Evolutionary conservation across 2,329 filamentous ascomycete genomes (phyloP).

Genomic region (Trichoderma sp.): DNA sequence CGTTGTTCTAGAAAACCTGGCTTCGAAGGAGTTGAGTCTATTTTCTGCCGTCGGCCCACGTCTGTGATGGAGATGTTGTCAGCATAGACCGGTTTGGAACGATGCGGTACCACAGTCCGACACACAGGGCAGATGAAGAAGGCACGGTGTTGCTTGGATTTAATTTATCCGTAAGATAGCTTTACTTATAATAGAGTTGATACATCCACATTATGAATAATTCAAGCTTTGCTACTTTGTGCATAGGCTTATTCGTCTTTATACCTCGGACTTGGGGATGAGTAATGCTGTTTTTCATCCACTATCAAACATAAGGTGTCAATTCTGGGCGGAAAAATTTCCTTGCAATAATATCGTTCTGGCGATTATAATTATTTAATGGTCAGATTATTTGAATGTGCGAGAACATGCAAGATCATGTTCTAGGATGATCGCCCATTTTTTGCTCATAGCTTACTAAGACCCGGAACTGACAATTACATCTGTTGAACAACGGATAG

Average conservation of each 20-base stretch:
- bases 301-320: neutral
- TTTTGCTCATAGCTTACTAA: neutral
- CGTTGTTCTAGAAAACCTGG: neutral
- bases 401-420: neutral
- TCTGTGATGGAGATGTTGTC: neutral
- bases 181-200: too few relatives aligned
- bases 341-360: neutral
- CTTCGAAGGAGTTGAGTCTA: neutral
- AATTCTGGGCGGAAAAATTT: neutral
- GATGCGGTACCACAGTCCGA: too few relatives aligned
- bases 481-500: too few relatives aligned
- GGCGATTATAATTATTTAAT: rapidly evolving
- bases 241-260: too few relatives aligned
- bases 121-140: too few relatives aligned
- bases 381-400: neutral
- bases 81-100: too few relatives aligned
- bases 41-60: neutral
- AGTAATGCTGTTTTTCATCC: neutral
- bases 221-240: too few relatives aligned
- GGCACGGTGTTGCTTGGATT: too few relatives aligned
- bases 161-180: too few relatives aligned
- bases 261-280: too few relatives aligned
- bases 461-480: too few relatives aligned
- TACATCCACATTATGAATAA: too few relatives aligned
- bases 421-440: neutral